phyloP scores from a whole-genome alignment of 2,329 filamentous ascomycete species.

The Diplodia intermedia region DNA sequence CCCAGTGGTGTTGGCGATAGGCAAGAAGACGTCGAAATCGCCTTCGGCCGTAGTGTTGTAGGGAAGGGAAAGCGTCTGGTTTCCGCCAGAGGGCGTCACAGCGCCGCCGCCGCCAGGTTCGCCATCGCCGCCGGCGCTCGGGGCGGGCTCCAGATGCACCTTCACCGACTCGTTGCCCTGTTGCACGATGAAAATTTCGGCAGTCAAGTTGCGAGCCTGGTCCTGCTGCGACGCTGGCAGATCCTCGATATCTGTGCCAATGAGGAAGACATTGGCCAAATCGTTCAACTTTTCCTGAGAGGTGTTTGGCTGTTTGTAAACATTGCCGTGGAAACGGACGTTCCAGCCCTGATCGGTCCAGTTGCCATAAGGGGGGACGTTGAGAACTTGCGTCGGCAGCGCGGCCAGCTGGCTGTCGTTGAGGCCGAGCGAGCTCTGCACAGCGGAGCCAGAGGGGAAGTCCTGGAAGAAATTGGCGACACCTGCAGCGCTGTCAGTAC shows the following conservation, averaged over 20 bases:
- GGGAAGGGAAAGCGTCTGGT: constrained; percentile 68
- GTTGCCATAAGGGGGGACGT: constrained; percentile 72
- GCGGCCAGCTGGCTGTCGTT: constrained; percentile 65
- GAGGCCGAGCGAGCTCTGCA: constrained; percentile 68
- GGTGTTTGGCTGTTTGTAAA: constrained; percentile 80
- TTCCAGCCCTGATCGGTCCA: constrained; percentile 82
- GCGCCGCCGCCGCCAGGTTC: constrained; percentile 58
- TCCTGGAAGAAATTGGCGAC: constrained; percentile 72
- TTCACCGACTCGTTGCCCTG: constrained; percentile 69
- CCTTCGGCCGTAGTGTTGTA: constrained; percentile 71
- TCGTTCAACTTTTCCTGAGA: constrained; percentile 69
- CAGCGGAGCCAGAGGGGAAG: constrained; percentile 67
- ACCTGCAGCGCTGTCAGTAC: constrained; percentile 42
- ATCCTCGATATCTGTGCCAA: constrained; percentile 67
- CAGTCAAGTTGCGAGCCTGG: constrained; percentile 76
- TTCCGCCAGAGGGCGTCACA: constrained; percentile 63
- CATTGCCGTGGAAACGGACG: constrained; percentile 76
- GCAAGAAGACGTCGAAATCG: constrained; percentile 76
- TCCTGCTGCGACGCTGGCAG: constrained; percentile 66
- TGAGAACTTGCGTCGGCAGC: constrained; percentile 72
- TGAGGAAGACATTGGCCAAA: constrained; percentile 73
- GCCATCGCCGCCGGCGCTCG: constrained; percentile 61
- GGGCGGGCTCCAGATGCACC: constrained; percentile 66
- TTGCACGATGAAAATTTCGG: constrained; percentile 77
- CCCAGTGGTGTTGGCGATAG: constrained; percentile 64